phyloP scores from a whole-genome alignment of 768 basidiomycete genomes.

The Leucocoprinus leucothites region DNA sequence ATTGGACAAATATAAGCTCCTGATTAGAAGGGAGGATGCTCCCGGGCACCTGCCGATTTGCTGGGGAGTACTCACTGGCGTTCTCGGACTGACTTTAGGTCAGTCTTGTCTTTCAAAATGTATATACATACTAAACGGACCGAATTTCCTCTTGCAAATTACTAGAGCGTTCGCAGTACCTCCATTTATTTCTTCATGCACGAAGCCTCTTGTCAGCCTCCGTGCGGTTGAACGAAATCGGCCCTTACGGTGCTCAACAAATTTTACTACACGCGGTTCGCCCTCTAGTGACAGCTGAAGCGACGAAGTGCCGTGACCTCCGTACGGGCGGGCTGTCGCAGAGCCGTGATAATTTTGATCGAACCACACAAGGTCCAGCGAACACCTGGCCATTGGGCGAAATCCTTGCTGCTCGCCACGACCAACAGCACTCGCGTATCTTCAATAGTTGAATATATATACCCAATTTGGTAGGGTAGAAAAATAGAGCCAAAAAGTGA shows the following conservation, averaged over 20 bases:
- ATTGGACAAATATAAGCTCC: slow-evolving; percentile 67
- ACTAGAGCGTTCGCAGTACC: slow-evolving; percentile 79
- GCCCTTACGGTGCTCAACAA: slow-evolving; percentile 91
- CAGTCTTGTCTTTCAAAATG: slow-evolving; percentile 12
- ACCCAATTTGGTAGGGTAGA: slow-evolving; percentile 12
- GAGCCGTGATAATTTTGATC: slow-evolving; percentile 29
- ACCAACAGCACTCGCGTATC: slow-evolving; percentile 92
- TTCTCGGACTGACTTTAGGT: slow-evolving; percentile 75
- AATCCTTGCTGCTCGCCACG: slow-evolving; percentile 85
- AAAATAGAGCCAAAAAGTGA: neutral
- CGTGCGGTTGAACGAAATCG: slow-evolving; percentile 86
- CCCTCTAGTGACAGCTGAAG: slow-evolving; percentile 60
- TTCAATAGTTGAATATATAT: slow-evolving; percentile 71
- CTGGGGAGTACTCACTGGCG: slow-evolving; percentile 84
- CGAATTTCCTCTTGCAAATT: neutral
- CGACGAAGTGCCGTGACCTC: slow-evolving; percentile 40
- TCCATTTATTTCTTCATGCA: slow-evolving; percentile 92
- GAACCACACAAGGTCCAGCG: slow-evolving; percentile 57
- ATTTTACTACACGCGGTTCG: slow-evolving; percentile 71
- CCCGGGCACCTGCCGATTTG: slow-evolving; percentile 87
- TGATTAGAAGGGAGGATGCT: slow-evolving; percentile 58
- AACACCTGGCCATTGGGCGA: slow-evolving; percentile 98
- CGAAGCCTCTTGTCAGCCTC: slow-evolving; percentile 88
- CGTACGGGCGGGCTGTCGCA: slow-evolving; percentile 39
- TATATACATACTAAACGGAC: slow-evolving; percentile 1